Conservation (phyloP, 2,329 filamentous ascomycete genomes). For the Septoria linicola region DNA sequence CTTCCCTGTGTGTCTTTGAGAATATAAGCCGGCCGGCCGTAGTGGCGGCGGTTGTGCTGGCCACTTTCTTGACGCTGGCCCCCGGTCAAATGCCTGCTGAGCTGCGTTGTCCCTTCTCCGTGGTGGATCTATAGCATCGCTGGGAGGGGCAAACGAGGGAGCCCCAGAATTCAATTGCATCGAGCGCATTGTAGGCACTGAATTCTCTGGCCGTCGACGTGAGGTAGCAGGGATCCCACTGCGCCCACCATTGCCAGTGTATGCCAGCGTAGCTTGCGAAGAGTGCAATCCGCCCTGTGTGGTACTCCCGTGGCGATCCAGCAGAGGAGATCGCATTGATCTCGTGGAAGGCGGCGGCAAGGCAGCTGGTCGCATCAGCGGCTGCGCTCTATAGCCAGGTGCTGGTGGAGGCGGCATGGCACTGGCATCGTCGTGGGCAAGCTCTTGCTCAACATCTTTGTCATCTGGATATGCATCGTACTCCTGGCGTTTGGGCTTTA, state of each 20-base stretch:
- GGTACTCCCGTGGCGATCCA: neutral
- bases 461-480: constrained; percentile 22
- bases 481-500: constrained; percentile 36
- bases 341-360: neutral
- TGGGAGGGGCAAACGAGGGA: too few species aligned
- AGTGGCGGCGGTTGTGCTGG: neutral
- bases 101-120: too few species aligned
- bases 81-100: neutral
- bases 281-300: neutral
- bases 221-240: neutral
- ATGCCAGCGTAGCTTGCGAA: neutral
- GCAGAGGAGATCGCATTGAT: neutral
- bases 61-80: neutral
- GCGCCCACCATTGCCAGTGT: neutral
- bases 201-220: neutral
- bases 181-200: constrained; percentile 1
- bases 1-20: neutral
- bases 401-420: constrained; percentile 13
- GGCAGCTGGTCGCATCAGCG: neutral
- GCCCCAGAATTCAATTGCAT: neutral
- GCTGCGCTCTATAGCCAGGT: neutral
- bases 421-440: neutral
- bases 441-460: constrained; percentile 10
- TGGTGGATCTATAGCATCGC: too few species aligned
- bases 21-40: neutral